Evolutionary conservation across 2,329 filamentous ascomycete genomes (phyloP).

Genomic region (Curvularia sp.): DNA sequence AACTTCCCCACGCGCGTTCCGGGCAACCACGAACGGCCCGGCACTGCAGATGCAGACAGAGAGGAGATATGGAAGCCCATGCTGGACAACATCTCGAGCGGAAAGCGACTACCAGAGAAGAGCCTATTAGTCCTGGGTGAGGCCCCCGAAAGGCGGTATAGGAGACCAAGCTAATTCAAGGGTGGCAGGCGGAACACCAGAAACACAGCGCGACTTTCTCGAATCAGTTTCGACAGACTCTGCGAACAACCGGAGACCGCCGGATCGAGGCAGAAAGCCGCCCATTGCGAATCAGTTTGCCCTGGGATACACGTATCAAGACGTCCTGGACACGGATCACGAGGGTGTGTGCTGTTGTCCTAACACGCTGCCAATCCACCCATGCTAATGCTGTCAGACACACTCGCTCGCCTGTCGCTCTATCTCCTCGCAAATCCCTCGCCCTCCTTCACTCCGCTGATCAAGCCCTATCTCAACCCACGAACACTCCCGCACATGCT

Average conservation of each 20-base stretch:
- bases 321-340: slow-evolving; percentile 91
- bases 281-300: slow-evolving; percentile 92
- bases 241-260: slow-evolving; percentile 57
- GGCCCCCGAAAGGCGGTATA: slow-evolving; percentile 31
- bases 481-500: slow-evolving; percentile 85
- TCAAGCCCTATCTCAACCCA: slow-evolving; percentile 83
- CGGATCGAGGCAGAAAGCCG: slow-evolving; percentile 63
- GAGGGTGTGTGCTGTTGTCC: slow-evolving; percentile 67
- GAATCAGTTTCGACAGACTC: slow-evolving; percentile 56
- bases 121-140: slow-evolving; percentile 84
- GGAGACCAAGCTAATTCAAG: slow-evolving; percentile 28
- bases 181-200: slow-evolving; percentile 73
- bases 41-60: slow-evolving; percentile 68
- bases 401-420: slow-evolving; percentile 84
- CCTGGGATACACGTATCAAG: slow-evolving; percentile 92
- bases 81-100: slow-evolving; percentile 88
- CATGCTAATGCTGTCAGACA: slow-evolving; percentile 64
- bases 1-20: slow-evolving; percentile 40
- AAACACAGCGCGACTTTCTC: slow-evolving; percentile 84
- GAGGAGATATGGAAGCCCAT: slow-evolving; percentile 95
- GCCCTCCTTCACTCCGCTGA: slow-evolving; percentile 78
- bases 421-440: slow-evolving; percentile 89
- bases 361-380: neutral
- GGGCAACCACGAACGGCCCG: slow-evolving; percentile 39
- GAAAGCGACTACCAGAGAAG: slow-evolving; percentile 89